Base-by-base conservation (phyloP, 2,329 filamentous ascomycete genomes). In the Ploettnerulaceae sp. region DNA sequence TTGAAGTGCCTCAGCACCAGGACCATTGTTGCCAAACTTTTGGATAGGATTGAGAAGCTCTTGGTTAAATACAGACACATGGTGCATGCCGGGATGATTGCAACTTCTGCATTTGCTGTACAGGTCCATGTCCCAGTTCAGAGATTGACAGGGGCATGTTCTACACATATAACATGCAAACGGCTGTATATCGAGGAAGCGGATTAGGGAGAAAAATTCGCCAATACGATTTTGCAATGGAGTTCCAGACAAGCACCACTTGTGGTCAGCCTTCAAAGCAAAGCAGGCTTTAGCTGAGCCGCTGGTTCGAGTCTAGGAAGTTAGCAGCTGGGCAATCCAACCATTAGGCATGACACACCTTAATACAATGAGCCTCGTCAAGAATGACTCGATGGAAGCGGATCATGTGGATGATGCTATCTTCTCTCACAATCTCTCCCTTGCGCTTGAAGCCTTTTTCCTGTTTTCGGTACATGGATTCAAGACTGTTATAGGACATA, bases 121-220 rank as follows among this genome's bases (percentile, higher is more conserved):
- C 0, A 81, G 77, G 56, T 88, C 73, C 64, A 93, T 82, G 3
- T 74, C 74, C 93, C 93, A 98, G 59, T 96, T 88, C 3, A 95
- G 70, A 46, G 80, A 77, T 38, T 85, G 79, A 65, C 93, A 98
- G 4, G 76, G 65, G 63, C 93, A 98, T 47, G 81, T 75, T 64
- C 91, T 93, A 74, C 93, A 98, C 55, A 96, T 84, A 64, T 98
- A 98, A 55, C 88, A 89, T 6, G 91, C 85, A 65, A 96, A 97
- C 0, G 91, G 91, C 7, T 78, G 76, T 26, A 96, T 76, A 64
- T 95, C 86, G 22, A 98, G 76, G 66, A 98, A 98, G 2, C 93
- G 84, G 46, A 98, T 74, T 17, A 97, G 72, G 0, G 91, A 97
- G 68, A 97, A 96, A 66, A 96, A 94, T 65, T 97, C 91, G 61